Evolutionary conservation across 2,329 filamentous ascomycete species (phyloP), one percentile per base, ranked within the genome.

Genomic region (Pseudogymnoascus sp.): DNA sequence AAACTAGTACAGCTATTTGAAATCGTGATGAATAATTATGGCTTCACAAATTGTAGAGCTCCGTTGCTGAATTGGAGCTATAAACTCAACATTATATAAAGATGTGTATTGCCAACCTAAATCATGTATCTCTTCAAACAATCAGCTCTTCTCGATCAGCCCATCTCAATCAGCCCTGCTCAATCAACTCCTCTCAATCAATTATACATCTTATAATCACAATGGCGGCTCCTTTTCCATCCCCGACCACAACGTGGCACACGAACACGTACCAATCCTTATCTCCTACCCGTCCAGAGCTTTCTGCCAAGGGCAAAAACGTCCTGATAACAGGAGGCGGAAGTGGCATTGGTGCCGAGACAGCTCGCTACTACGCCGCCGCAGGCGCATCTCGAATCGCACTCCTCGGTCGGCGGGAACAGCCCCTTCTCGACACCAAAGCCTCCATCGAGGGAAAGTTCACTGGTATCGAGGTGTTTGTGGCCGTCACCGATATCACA

Each of bases 321-420:
- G 66, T 79, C 9, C 4, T 79, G 4, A 65, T 79, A 12, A 81
- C 79, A 3, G 79, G 78, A 17, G 78, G 75, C 0, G 77, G 78
- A 3, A 75, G 68, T 9, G 79, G 78, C 5, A 80, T 81, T 38
- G 78, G 79, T 35, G 72, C 71, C 42, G 75, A 72, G 58, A 80
- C 74, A 5, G 77, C 77, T 5, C 68, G 60, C 25, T 69, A 67
- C 64, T 81, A 80, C 60, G 78, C 78, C 9, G 51, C 69, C 65
- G 77, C 79, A 62, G 77, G 78, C 6, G 78, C 78, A 0, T 68
- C 73, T 44, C 70, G 70, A 0, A 77, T 82, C 58, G 74, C 72
- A 7, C 71, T 82, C 5, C 66, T 80, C 0, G 79, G 78, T 25
- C 76, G 79, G 17, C 69, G 71, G 38, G 70, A 65, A 66, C 62